Percentiles rank a stretch among this genome's conserved stretches.
Conservation (phyloP, 2,329 filamentous ascomycete species). For the Lojkania enalia region DNA sequence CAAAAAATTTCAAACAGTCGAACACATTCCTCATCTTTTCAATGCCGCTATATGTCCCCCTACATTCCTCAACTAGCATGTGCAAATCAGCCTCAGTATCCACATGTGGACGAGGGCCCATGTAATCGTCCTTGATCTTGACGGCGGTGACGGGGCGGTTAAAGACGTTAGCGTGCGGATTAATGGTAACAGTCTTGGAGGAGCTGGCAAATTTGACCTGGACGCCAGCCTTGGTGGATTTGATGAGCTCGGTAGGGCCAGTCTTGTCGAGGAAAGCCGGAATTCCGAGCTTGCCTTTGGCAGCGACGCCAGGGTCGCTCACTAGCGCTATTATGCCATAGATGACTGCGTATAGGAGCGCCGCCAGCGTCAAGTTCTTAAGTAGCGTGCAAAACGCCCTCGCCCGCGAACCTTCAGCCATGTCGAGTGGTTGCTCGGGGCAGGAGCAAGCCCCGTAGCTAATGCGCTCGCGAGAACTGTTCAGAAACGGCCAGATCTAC, state of each 20-base stretch:
- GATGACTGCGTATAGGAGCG: conserved; percentile 47
- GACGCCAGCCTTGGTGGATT: conserved; percentile 46
- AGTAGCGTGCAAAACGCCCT: conserved; percentile 43
- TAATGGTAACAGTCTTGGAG: conserved; percentile 51
- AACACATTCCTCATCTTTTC: conserved; percentile 60
- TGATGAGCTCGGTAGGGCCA: conserved; percentile 46
- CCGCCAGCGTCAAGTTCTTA: conserved; percentile 50
- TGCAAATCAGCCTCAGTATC: conserved; percentile 59
- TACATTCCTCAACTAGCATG: conserved; percentile 56
- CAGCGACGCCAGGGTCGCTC: conserved; percentile 45
- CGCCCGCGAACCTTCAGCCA: conserved; percentile 40
- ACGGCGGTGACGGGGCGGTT: conserved; percentile 57
- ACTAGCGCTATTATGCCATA: conserved; percentile 48
- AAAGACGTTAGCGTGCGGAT: conserved; percentile 58
- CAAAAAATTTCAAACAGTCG: conserved; percentile 57
- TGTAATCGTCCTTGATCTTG: conserved; percentile 55
- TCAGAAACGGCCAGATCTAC: conserved; percentile 13
- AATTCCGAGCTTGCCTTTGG: conserved; percentile 48
- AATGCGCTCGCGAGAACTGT: conserved; percentile 10
- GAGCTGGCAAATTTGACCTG: conserved; percentile 49
- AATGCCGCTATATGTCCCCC: conserved; percentile 56
- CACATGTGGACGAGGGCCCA: conserved; percentile 55
- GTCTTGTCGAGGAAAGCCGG: conserved; percentile 48
- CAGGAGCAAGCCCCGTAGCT: conserved; percentile 20
- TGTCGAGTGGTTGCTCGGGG: conserved; percentile 23